Evolutionary conservation across 139 green algal genomes (phyloP).

Genomic region (Chlorella vulgaris): DNA sequence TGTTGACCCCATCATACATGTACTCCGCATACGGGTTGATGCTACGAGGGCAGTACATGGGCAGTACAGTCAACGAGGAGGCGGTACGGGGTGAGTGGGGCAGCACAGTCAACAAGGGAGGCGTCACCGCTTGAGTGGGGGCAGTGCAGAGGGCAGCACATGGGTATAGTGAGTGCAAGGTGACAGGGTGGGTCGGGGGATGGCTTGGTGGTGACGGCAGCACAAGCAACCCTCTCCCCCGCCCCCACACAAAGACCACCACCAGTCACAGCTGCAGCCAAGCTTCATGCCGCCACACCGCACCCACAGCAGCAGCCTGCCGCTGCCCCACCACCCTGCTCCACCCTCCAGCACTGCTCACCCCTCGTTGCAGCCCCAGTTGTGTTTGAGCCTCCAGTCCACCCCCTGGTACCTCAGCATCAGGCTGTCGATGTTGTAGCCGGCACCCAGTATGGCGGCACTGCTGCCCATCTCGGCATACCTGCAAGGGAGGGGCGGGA

Average conservation of each 20-base stretch:
- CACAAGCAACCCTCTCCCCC: too few relatives aligned
- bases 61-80: not conserved
- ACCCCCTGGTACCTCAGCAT: constrained; percentile 62
- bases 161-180: too few relatives aligned
- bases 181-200: too few relatives aligned
- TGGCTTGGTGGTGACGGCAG: too few relatives aligned
- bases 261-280: too few relatives aligned
- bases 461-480: constrained; percentile 69
- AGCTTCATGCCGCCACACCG: too few relatives aligned
- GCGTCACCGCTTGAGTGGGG: not conserved
- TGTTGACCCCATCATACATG: constrained; percentile 41
- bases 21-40: constrained; percentile 32
- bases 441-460: constrained; percentile 63
- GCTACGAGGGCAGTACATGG: not conserved
- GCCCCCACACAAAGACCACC: too few relatives aligned
- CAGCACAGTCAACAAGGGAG: not conserved
- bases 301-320: too few relatives aligned
- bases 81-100: not conserved
- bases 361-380: constrained; percentile 37
- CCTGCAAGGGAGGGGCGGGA: constrained; percentile 27
- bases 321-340: not conserved
- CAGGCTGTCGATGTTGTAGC: constrained; percentile 74
- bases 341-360: not conserved
- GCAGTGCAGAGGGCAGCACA: not conserved
- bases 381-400: constrained; percentile 37